Conservation (phyloP, 2,329 filamentous ascomycete species). For the Ceratocystis eucalypticola region DNA sequence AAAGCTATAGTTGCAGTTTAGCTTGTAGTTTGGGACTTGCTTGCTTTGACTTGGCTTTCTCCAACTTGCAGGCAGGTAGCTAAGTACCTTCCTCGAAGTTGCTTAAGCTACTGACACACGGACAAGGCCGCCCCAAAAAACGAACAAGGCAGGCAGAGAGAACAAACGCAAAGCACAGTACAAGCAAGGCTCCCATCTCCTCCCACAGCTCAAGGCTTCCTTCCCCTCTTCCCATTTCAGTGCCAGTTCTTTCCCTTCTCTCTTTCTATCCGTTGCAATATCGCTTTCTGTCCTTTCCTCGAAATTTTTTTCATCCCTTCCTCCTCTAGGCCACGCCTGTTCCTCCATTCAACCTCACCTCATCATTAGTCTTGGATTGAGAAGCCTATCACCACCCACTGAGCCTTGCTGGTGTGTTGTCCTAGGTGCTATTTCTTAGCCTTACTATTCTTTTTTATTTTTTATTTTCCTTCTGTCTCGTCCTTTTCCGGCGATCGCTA, state of each 20-base stretch:
- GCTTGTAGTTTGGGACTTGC: background rate
- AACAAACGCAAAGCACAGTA: background rate
- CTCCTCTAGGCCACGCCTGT: background rate
- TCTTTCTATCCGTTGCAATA: background rate
- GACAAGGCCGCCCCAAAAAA: background rate
- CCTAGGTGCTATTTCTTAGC: constrained; percentile 2
- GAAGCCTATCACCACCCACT: background rate
- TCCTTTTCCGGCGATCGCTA: constrained; percentile 18
- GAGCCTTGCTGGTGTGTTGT: background rate
- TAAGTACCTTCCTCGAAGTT: background rate
- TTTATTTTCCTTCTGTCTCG: background rate
- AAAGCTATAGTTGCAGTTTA: background rate
- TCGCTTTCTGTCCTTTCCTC: background rate
- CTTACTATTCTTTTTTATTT: constrained; percentile 20
- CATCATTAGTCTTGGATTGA: background rate
- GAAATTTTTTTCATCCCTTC: background rate
- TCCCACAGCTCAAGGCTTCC: background rate
- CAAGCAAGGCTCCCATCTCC: background rate
- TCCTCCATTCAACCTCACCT: background rate
- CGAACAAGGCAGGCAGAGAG: background rate
- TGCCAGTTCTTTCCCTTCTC: background rate
- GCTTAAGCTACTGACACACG: no score
- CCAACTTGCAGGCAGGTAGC: background rate
- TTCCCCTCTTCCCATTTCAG: background rate
- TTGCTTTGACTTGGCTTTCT: background rate